phyloP scores from a whole-genome alignment of 1,284 basidiomycete genomes.

The Sporisorium reilianum region DNA sequence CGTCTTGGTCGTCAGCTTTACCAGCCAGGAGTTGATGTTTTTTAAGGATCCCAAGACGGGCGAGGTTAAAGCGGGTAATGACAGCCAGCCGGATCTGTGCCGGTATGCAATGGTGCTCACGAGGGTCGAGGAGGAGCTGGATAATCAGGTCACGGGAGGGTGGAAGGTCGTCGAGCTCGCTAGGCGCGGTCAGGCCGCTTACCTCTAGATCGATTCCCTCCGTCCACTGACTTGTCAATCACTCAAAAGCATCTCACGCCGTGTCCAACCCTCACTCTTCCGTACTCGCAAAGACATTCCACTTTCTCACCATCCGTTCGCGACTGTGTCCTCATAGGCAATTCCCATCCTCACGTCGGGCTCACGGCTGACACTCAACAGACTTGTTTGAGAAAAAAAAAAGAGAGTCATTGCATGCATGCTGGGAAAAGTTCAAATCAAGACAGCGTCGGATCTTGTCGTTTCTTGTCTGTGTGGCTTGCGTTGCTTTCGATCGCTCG shows the following conservation, averaged over 20 bases:
- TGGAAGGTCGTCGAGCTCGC: conserved; percentile 87
- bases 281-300: too few species aligned
- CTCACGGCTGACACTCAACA: not conserved
- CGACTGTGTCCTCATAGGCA: too few species aligned
- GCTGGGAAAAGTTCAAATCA: not conserved
- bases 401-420: not conserved
- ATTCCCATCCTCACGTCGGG: not conserved
- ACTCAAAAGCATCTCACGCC: too few species aligned
- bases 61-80: conserved; percentile 86
- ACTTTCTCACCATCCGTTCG: too few species aligned
- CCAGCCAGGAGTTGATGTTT: conserved; percentile 91
- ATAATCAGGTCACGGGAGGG: conserved; percentile 89
- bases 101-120: conserved; percentile 93
- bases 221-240: too few species aligned
- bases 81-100: conserved; percentile 90
- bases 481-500: too few species aligned
- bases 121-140: conserved; percentile 75
- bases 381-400: not conserved
- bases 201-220: conserved; percentile 36
- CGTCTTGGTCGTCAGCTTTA: conserved; percentile 92
- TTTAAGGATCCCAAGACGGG: conserved; percentile 90
- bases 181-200: conserved; percentile 50
- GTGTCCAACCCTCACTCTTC: too few species aligned
- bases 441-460: too few species aligned
- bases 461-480: too few species aligned